Evolutionary conservation across 768 basidiomycete species (phyloP).

Genomic region (Boletellus ananas): DNA sequence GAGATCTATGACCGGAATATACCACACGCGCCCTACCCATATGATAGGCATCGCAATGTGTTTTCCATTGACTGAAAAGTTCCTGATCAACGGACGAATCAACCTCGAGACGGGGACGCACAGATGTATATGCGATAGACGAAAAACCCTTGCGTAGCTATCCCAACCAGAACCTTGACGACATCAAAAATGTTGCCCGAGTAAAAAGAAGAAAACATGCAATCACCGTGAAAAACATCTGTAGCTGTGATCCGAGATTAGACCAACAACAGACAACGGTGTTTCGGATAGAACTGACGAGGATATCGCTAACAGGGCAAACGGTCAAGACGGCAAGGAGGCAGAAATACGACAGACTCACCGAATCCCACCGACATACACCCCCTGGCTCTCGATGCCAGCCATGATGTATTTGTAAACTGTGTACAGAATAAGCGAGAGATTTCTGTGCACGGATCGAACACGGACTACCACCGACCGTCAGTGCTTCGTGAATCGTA

Average conservation of each 20-base stretch:
- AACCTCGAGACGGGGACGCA: background rate
- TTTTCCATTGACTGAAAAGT: background rate
- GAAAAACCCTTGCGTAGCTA: background rate
- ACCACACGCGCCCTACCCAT: background rate
- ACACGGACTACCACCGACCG: background rate
- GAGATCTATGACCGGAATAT: background rate
- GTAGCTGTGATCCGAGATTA: background rate
- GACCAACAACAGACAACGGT: too few relatives aligned
- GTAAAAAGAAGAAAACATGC: background rate
- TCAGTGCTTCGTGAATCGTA: background rate
- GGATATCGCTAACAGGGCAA: background rate
- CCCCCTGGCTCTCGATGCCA: background rate
- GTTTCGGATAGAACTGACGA: background rate
- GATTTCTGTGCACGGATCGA: too few relatives aligned
- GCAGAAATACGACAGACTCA: too few relatives aligned
- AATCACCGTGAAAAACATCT: background rate
- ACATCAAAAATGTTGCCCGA: background rate
- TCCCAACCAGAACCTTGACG: background rate
- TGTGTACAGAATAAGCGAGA: background rate
- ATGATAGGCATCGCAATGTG: background rate
- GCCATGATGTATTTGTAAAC: background rate
- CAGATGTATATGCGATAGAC: slow-evolving; percentile 1
- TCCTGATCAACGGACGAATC: too few relatives aligned
- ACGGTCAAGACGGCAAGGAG: too few relatives aligned
- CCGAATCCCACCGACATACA: too few relatives aligned